Conservation (phyloP, 495 filamentous ascomycete species). For the Endocarpon pusillum region DNA sequence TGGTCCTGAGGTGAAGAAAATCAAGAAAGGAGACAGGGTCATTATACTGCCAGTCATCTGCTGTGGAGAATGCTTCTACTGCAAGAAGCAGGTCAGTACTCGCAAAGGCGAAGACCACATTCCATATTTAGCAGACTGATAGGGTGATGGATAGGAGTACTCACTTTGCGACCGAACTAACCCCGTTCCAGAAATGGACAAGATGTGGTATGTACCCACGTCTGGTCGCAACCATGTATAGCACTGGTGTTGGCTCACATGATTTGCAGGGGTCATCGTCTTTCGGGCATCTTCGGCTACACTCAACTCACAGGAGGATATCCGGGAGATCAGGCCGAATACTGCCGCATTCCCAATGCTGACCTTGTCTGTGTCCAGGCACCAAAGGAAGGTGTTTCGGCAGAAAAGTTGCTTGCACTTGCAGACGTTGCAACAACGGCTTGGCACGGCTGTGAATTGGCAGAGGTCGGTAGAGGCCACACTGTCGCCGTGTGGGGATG, state of each 20-base stretch:
- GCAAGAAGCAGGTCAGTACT: slow-evolving; percentile 10
- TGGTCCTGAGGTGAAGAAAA: slow-evolving; percentile 12
- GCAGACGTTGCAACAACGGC: slow-evolving; percentile 21
- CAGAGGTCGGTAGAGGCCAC: slow-evolving; percentile 21
- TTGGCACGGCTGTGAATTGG: slow-evolving; percentile 19
- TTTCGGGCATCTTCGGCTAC: slow-evolving; percentile 15
- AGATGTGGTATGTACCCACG: no score
- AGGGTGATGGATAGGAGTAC: slow-evolving; percentile 19
- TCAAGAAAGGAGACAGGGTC: slow-evolving; percentile 21
- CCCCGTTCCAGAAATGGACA: slow-evolving; percentile 39
- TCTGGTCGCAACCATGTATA: no score
- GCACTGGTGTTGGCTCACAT: background rate
- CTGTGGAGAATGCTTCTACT: slow-evolving; percentile 31
- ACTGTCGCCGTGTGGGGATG: slow-evolving; percentile 27
- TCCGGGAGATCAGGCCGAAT: slow-evolving; percentile 38
- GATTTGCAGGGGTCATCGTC: slow-evolving; percentile 14
- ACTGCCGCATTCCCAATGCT: slow-evolving; percentile 22
- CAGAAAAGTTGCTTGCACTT: slow-evolving; percentile 21
- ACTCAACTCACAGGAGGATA: slow-evolving; percentile 50
- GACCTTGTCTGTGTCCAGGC: slow-evolving; percentile 18
- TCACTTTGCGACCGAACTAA: slow-evolving; percentile 60
- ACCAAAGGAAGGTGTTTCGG: slow-evolving; percentile 38
- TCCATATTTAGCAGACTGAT: background rate
- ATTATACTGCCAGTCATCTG: slow-evolving; percentile 41
- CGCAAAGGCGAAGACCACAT: background rate